Evolutionary conservation across 139 green algal genomes (phyloP), one percentile per base, ranked within the genome.

Genomic region (Desmodesmus armatus): DNA sequence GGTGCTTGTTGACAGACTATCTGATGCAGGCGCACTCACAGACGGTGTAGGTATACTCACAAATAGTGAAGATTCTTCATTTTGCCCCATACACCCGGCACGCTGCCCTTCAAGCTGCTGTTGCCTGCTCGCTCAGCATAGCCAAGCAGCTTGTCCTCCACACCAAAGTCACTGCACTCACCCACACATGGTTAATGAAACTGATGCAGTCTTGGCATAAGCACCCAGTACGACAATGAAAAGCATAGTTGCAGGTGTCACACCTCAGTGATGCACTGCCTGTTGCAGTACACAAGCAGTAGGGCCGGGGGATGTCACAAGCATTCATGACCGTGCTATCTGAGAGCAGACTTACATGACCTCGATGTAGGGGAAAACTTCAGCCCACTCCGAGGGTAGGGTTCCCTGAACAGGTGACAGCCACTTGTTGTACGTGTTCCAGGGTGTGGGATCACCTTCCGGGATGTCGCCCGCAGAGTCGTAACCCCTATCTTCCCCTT

Each of bases 131-230:
- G 41, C 7, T 80, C 49, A 66, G 72, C 49, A 49, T 80, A 80
- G 9, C 72, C 72, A 63, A 80, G 72, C 25, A 80, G 23, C 72
- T 80, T 80, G 72, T 80, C 72, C 17, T 58, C 72, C 39, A 80
- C 41, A 63, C 72, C 72, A 15, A 80, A 80, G 31, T 80, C 72
- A 43, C 72, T 80, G 72, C 72, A 63, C n/a, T n/a, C n/a, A n/a
- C n/a, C n/a, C n/a, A n/a, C n/a, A n/a, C n/a, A n/a, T n/a, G n/a
- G n/a, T n/a, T n/a, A n/a, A n/a, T n/a, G n/a, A n/a, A n/a, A n/a
- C n/a, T n/a, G n/a, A n/a, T n/a, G n/a, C n/a, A n/a, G n/a, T n/a
- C n/a, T n/a, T 43, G 37, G 25, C 9, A 37, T 31, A 72, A 41
- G n/a, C 63, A 72, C 23, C 13, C 63, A 21, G 31, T 43, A 75